Evolutionary conservation across 2,329 filamentous ascomycete species (phyloP), one percentile per base, ranked within the genome.

Genomic region (Penicillium sclerotigenum): DNA sequence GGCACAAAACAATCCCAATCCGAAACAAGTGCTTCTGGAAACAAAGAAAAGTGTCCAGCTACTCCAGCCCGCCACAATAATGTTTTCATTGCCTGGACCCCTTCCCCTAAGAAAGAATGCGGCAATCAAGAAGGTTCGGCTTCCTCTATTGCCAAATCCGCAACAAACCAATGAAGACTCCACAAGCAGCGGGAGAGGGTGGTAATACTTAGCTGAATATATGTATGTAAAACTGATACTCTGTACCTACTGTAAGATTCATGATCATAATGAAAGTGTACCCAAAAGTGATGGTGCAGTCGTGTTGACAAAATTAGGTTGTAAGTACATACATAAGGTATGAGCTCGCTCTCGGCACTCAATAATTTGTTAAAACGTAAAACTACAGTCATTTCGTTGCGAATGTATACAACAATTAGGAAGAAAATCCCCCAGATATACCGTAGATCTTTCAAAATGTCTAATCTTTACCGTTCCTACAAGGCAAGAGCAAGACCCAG

Each of bases 401-500:
- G 14, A n/a, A 5, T 2, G 5, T 11, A 36, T 34, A 8, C 22
- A 36, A 10, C 5, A 51, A 8, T 28, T 20, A 31, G 7, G 0
- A n/a, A 16, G 18, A n/a, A 24, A 1, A 2, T 2, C 6, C 6
- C 16, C 0, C 6, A 9, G 3, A 14, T 46, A 31, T 18, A 37
- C 18, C 4, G 14, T 16, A 14, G 4, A 7, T 29, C 3, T 29
- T 28, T 13, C 16, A 29, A 26, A 11, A 34, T 34, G 2, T 18
- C 34, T 4, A 26, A 14, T 24, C 2, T 20, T 38, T n/a, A 14
- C 34, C 2, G 3, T 18, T 18, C 28, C 41, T 50, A 64, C 43
- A 64, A 47, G 22, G 59, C 62, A 22, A 64, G 54, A 9, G 60
- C 62, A 54, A 64, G 52, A 24, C 62, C 62, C 29, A 64, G 50